Base-by-base conservation (phyloP, 371 early-diverging fungal species). In the Mucor mucedo region DNA sequence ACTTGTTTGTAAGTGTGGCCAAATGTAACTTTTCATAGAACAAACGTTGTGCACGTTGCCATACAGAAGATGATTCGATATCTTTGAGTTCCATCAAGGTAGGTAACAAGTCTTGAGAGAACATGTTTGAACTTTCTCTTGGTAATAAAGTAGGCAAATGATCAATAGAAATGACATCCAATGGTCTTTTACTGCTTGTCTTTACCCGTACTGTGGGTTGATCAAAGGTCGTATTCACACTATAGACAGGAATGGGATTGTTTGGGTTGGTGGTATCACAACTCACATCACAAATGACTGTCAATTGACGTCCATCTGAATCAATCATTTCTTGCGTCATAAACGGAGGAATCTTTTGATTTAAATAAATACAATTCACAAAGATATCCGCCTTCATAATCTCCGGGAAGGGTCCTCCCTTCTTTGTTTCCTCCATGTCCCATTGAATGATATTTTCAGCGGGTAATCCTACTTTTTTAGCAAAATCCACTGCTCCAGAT, bases 311-410 rank as follows among this genome's bases (percentile, higher is more conserved):
- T 32, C 80, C 75, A 50, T 78, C 8, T 35, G 35, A 82, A 67
- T 89, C 87, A 38, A 95, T 73, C 85, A 87, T 83, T 45, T 91
- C 89, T 60, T 76, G 85, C 45, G 94, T 95, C 70, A 98, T 71
- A 78, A 98, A 98, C 21, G 98, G 95, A 57, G 97, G 95, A 68
- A 98, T 97, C 75, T 89, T 85, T 56, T 89, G 71, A 70, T 88
- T 88, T 56, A 98, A 88, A 71, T 98, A 98, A 78, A 98, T 97
- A 81, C 96, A 98, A 88, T 98, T 98, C 85, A 98, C 89, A 78
- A 98, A 98, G 71, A 97, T 91, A 71, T 96, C 95, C 59, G 84
- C 76, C 52, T 89, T 85, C 61, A 93, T 72, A 60, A 98, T 97
- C 68, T 95, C 94, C 39, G 79, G 78, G 84, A 97, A 98, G 50